These are phyloP conservation scores for Candida chilensis DNA, from an alignment of 805 yeast genomes.

Conservation along the genomic window DNA sequence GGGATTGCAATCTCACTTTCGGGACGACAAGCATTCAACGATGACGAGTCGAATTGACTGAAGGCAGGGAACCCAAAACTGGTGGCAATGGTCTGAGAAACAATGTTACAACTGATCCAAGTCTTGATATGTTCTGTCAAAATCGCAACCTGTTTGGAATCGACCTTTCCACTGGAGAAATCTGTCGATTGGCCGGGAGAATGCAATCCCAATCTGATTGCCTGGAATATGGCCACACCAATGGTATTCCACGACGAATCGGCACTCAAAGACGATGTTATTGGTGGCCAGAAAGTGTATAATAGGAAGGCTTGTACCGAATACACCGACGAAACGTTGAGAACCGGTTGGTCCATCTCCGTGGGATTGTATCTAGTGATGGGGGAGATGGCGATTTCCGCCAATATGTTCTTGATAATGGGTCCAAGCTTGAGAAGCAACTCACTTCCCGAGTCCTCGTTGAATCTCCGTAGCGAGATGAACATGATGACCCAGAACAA, in stretches of 20 bases:
- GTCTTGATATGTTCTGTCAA: conserved; percentile 77
- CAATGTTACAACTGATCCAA: conserved; percentile 91
- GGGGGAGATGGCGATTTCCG: conserved; percentile 86
- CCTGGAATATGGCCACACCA: conserved; percentile 89
- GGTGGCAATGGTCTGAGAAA: conserved; percentile 83
- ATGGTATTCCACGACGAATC: conserved; percentile 95
- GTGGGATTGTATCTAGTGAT: conserved; percentile 76
- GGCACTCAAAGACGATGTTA: conserved; percentile 88
- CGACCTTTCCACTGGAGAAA: conserved; percentile 28
- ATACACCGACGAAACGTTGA: conserved; percentile 85
- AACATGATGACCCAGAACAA: conserved; percentile 91
- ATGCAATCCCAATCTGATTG: conserved; percentile 85
- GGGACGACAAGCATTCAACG: conserved; percentile 42
- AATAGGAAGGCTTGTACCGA: conserved; percentile 89
- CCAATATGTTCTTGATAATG: conserved; percentile 63
- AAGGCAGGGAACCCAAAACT: conserved; percentile 94
- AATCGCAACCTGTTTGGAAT: conserved; percentile 29
- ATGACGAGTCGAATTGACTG: conserved; percentile 72
- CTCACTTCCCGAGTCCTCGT: conserved; percentile 17
- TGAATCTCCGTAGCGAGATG: conserved; percentile 65
- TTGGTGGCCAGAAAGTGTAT: conserved; percentile 93
- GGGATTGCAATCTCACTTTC: conserved; percentile 42
- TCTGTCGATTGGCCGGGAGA: conserved; percentile 47
- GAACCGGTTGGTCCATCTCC: conserved; percentile 70
- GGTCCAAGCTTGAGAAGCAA: conserved; percentile 60